Base-by-base conservation (phyloP, 1,284 basidiomycete species). In the Fomitopsis palustris region DNA sequence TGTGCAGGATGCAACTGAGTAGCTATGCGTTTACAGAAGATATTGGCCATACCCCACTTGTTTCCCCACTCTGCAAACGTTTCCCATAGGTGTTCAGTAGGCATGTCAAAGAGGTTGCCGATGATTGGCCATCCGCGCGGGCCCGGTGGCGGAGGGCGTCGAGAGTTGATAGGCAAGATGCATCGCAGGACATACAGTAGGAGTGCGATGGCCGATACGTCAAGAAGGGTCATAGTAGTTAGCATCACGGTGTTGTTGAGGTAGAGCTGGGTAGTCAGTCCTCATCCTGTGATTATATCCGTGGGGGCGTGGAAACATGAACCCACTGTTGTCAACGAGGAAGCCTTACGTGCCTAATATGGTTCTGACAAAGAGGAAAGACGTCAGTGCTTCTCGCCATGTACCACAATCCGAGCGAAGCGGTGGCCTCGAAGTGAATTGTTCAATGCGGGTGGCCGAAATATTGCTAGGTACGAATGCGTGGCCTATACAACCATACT, bases 51-150 rank as follows among this genome's bases (percentile, higher is more conserved):
- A 68, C 70, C 69, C 62, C 66, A 72, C 27, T 56, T 58, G 12
- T 70, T 59, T 27, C 66, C 66, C 72, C 71, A 74, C 38, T 67
- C 39, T 1, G 67, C 60, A 57, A 70, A 74, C 5, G 63, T 69
- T 31, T 61, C 54, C 72, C 72, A 73, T 37, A 68, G 65, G 27
- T 67, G 62, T 25, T 52, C 55, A 9, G 64, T 53, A 5, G 72
- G 72, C 64, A 73, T 68, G 54, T 74, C 71, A 29, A 72, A 57
- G 21, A 70, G 51, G 61, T 75, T 75, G 9, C 73, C 72, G 23
- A 74, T 62, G 43, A 74, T 10, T 2, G 72, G 72, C 27, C 67
- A 63, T 3, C 70, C 69, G 58, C 61, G 67, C 2, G 73, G 73
- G n/a, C 42, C 19, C 6, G 42, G 42, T 12, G 23, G 42, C n/a